These are phyloP conservation scores for Phoma sp. DNA, from an alignment of 2,329 filamentous ascomycete genomes.

Conservation along the genomic window DNA sequence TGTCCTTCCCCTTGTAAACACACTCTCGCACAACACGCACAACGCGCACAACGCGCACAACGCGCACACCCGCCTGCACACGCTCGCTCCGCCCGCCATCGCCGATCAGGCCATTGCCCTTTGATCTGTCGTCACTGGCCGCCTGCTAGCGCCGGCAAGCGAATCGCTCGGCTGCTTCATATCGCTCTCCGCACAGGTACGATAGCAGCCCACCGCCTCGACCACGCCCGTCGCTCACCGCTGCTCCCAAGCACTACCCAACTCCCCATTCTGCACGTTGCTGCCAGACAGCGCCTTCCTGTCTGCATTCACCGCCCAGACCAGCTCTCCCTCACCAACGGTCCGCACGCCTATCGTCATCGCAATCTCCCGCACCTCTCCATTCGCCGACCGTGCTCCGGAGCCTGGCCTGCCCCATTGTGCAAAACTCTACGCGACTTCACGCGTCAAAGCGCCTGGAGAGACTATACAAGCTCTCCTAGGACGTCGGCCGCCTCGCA, in stretches of 20 bases:
- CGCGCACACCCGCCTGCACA: constrained; percentile 1
- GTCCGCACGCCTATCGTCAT: constrained; percentile 37
- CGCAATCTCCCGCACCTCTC: constrained; percentile 41
- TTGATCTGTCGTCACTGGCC: constrained; percentile 34
- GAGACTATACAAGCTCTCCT: constrained; percentile 40
- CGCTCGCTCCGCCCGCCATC: constrained; percentile 15
- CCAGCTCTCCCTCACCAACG: constrained; percentile 22
- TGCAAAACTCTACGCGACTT: constrained; percentile 47
- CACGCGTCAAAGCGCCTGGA: constrained; percentile 49
- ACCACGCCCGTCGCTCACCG: constrained; percentile 31
- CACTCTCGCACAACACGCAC: too few relatives aligned
- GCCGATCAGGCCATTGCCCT: constrained; percentile 18
- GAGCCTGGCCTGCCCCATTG: constrained; percentile 30
- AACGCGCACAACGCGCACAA: too few relatives aligned
- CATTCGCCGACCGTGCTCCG: constrained; percentile 35
- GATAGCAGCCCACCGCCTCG: constrained; percentile 34
- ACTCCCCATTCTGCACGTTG: constrained; percentile 20
- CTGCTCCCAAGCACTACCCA: constrained; percentile 19
- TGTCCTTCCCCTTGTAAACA: constrained; percentile 13
- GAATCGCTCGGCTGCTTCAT: constrained; percentile 44
- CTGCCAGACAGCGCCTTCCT: constrained; percentile 26
- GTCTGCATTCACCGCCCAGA: constrained; percentile 26
- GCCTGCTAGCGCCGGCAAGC: constrained; percentile 44
- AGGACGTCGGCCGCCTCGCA: constrained; percentile 34
- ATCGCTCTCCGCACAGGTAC: constrained; percentile 37